Conservation (phyloP, 345 rosid genomes). For the Sonneratia caseolaris region DNA sequence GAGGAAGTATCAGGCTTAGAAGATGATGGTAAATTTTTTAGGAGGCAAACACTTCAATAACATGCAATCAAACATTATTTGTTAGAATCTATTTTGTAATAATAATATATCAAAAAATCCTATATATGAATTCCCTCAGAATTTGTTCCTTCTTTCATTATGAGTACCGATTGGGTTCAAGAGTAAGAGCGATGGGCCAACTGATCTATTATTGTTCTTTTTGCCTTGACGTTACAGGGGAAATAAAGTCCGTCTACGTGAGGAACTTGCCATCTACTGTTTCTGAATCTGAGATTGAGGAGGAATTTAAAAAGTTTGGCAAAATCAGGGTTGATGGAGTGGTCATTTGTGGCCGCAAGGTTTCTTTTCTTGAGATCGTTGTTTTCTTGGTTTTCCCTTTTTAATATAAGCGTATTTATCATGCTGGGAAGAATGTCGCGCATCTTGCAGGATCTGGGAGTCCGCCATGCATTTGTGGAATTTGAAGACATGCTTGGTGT, state of each 20-base stretch:
- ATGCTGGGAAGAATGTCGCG: constrained; percentile 8
- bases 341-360: constrained; percentile 63
- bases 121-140: not conserved
- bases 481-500: constrained; percentile 57
- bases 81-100: not conserved
- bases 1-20: constrained; percentile 37
- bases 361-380: constrained; percentile 9
- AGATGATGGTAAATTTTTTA: constrained; percentile 38
- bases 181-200: not conserved
- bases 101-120: not conserved
- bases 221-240: constrained; percentile 28
- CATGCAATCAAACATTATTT: not conserved
- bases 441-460: constrained; percentile 50
- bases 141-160: not conserved
- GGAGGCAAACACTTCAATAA: not conserved
- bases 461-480: constrained; percentile 72
- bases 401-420: not conserved
- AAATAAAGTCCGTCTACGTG: constrained; percentile 58
- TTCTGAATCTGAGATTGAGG: constrained; percentile 56
- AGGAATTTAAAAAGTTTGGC: constrained; percentile 61
- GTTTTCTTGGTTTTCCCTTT: not conserved
- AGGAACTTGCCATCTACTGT: constrained; percentile 43
- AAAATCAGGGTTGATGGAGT: constrained; percentile 50
- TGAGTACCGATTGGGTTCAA: not conserved
- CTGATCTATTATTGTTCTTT: not conserved